Evolutionary conservation across 2,329 filamentous ascomycete genomes (phyloP).

Genomic region (Hypoxylon sp.): DNA sequence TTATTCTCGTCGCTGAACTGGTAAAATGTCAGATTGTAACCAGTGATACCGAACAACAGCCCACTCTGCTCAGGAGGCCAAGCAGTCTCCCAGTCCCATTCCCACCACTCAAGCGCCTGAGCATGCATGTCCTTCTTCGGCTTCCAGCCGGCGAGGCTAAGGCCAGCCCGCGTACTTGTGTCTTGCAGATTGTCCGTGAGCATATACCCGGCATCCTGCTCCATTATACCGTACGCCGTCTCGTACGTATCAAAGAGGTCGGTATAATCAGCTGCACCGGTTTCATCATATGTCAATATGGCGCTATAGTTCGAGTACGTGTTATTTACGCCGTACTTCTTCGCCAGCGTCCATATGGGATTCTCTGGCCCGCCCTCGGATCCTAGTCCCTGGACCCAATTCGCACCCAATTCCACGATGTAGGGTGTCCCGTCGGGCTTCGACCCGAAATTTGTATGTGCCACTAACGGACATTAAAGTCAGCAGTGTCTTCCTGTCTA

Average conservation of each 20-base stretch:
- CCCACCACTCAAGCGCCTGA: conserved; percentile 73
- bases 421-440: conserved; percentile 66
- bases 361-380: conserved; percentile 63
- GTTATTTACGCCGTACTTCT: conserved; percentile 71
- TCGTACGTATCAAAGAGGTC: conserved; percentile 66
- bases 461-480: conserved; percentile 53
- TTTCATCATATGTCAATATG: conserved; percentile 73
- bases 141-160: conserved; percentile 74
- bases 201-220: conserved; percentile 70
- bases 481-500: neutral
- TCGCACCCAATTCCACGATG: conserved; percentile 75
- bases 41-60: conserved; percentile 68
- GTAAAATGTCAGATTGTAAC: conserved; percentile 73
- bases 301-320: conserved; percentile 71
- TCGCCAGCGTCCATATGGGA: conserved; percentile 73
- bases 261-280: conserved; percentile 66
- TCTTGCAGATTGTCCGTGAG: conserved; percentile 73
- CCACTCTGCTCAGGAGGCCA: conserved; percentile 70
- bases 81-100: conserved; percentile 68
- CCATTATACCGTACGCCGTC: conserved; percentile 60
- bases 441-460: conserved; percentile 70
- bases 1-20: conserved; percentile 74
- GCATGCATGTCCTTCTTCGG: conserved; percentile 68
- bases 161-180: conserved; percentile 69
- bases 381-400: conserved; percentile 66